Base-by-base conservation (phyloP, 23 red algal species). In the Pyropia yezoensis region DNA sequence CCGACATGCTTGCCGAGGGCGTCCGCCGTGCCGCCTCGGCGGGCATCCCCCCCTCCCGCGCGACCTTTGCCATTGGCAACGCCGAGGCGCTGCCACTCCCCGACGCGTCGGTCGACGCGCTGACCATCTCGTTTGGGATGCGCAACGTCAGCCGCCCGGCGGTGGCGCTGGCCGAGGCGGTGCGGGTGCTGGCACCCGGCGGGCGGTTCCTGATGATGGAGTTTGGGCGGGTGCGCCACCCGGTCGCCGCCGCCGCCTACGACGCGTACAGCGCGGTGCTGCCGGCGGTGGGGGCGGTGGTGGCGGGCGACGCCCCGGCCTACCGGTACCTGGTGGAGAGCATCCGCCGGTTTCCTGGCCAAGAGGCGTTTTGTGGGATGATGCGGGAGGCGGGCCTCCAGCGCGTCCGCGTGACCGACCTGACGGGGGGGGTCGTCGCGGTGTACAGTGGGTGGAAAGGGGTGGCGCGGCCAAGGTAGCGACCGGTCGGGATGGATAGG, bases 51-150 rank as follows among this genome's bases (percentile, higher is more conserved):
- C 14, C 49, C 15, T 14, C 53, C 14, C 29, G 32, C 9, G 18
- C 84, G 39, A 27, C 34, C 24, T 89, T 89, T 65, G 72, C 79
- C 49, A 29, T 57, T 22, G 83, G 71, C 32, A 69, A 88, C 56
- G 91, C 91, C 14, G 83, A 96, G 51, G 15, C 50, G 13, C 69
- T 96, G 50, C 91, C 91, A 0, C 69, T 89, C 63, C 7, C 68
- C 2, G 30, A 47, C 7, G 79, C 33, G 16, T 61, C 34, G 21
- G 77, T 91, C 59, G 94, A 98, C 73, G 76, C 76, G 4, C 88
- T 91, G 58, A 60, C 71, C 47, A 98, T 98, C 49, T 98, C 94
- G 24, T 98, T 98, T 57, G 94, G 94, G 52, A 98, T 98, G 94
- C 33, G 94, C 7, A 98, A 98, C 54, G 86, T 90, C 2, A 60